Evolutionary conservation across 176 grass and related monocot species (phyloP), one percentile per base, ranked within the genome.

Genomic region (Metroxylon sagu): DNA sequence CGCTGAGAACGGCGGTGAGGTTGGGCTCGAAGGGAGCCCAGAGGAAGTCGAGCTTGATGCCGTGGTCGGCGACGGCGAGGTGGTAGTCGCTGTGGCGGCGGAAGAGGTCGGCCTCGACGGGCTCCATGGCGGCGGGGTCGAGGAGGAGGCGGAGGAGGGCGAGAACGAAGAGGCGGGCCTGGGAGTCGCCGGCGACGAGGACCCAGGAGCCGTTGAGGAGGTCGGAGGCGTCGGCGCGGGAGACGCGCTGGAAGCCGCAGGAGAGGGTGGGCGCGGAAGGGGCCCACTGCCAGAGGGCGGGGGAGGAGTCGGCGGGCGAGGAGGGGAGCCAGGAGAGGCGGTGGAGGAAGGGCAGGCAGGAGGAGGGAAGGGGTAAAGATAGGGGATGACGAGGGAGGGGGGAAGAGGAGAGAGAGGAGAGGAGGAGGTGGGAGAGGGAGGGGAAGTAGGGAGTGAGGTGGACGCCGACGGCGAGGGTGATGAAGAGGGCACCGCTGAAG

Each of bases 1-100:
- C 74, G 59, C 77, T 80, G 61, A 48, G 77, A 43, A 96, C 68
- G 54, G 86, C 58, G 7, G 86, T 96, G 65, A 96, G 72, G 68
- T 96, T 96, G 69, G 43, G 21, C 74, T 90, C 86, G 68, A 83
- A 96, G 12, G 91, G 91, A 31, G 86, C 86, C 91, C 91, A 96
- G 67, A 96, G 39, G 75, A 96, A 96, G 54, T 96, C 91, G 19
- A 95, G 66, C 4, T 73, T 79, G 71, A 95, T 86, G 64, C 77
- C 86, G 39, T 80, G 60, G 16, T 76, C 48, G 0, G 83, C 70
- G 5, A 95, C 65, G 17, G 67, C 29, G 7, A 76, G 59, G 14
- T 69, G 77, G 74, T 95, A 95, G 70, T 95, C 80, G 68, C 74
- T 87, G 80, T 95, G 91, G 68, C 91, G 77, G 12, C 73, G 83